Percentiles rank a stretch among this genome's conserved stretches.
Conservation (phyloP, 192 early-diverging fungal genomes). For the Coemansia sp. region DNA sequence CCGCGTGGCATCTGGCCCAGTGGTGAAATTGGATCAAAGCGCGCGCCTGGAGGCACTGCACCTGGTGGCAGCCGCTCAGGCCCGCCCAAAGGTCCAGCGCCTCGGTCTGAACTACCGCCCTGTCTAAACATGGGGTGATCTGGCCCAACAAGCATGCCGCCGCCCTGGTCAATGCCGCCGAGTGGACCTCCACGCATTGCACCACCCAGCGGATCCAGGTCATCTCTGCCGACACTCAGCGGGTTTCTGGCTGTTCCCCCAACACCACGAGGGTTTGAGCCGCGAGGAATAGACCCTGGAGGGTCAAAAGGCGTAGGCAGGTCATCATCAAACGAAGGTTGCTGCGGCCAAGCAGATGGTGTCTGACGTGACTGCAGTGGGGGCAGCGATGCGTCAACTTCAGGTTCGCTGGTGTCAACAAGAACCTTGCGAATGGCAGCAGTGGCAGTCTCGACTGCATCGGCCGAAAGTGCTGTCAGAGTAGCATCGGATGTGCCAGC, state of each 20-base stretch:
- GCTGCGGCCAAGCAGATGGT: neutral
- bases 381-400: neutral
- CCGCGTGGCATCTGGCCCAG: conserved; percentile 47
- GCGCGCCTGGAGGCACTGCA: conserved; percentile 79
- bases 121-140: conserved; percentile 84
- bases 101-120: conserved; percentile 23
- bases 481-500: neutral
- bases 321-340: neutral
- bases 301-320: neutral
- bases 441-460: conserved; percentile 15
- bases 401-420: neutral
- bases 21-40: conserved; percentile 90
- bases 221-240: conserved; percentile 61
- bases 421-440: conserved; percentile 28
- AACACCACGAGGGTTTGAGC: neutral
- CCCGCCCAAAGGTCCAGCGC: conserved; percentile 56
- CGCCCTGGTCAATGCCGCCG: conserved; percentile 50
- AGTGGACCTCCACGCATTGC: conserved; percentile 33
- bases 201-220: conserved; percentile 62
- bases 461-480: conserved; percentile 11
- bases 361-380: neutral
- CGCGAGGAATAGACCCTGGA: neutral
- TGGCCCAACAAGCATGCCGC: conserved; percentile 88
- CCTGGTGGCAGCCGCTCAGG: conserved; percentile 65
- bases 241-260: neutral